Conservation (phyloP, 192 early-diverging fungal genomes). For the Coemansia javaensis region DNA sequence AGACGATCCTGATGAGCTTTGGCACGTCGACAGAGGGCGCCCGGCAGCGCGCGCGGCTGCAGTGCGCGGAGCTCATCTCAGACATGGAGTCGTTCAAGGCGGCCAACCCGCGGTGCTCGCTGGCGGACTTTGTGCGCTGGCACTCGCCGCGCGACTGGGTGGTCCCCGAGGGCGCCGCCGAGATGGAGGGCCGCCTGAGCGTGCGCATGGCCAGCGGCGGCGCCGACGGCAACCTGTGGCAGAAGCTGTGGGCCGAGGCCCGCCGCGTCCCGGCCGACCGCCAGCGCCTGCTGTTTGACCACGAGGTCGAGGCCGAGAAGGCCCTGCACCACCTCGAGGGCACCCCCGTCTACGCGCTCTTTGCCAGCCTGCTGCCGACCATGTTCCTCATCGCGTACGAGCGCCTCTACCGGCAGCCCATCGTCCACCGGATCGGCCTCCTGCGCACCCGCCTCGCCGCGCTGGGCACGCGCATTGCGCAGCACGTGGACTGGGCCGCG, state of each 20-base stretch:
- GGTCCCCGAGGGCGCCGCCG: conserved; percentile 50
- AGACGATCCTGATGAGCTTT: conserved; percentile 68
- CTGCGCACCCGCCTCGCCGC: conserved; percentile 17
- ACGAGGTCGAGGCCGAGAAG: conserved; percentile 70
- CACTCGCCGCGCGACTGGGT: conserved; percentile 94
- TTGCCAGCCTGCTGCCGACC: conserved; percentile 66
- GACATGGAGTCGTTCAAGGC: conserved; percentile 96
- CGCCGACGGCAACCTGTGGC: conserved; percentile 77
- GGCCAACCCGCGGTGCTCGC: conserved; percentile 70
- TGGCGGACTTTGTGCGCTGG: conserved; percentile 94
- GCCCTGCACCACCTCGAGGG: conserved; percentile 66
- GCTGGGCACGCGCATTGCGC: conserved; percentile 24
- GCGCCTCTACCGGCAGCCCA: conserved; percentile 50
- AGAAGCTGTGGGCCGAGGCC: conserved; percentile 73
- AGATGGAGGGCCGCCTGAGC: conserved; percentile 55
- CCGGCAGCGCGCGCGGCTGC: conserved; percentile 67
- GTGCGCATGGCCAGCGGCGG: conserved; percentile 61
- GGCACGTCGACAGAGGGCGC: conserved; percentile 70
- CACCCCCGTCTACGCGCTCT: conserved; percentile 53
- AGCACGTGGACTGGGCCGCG: conserved; percentile 19
- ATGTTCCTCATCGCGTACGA: conserved; percentile 74
- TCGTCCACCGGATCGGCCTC: conserved; percentile 24
- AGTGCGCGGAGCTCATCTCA: conserved; percentile 60
- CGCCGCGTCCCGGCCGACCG: conserved; percentile 55
- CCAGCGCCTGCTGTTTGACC: conserved; percentile 80